Conservation (phyloP, 371 early-diverging fungal genomes). For the Syncephalastrum sp. region DNA sequence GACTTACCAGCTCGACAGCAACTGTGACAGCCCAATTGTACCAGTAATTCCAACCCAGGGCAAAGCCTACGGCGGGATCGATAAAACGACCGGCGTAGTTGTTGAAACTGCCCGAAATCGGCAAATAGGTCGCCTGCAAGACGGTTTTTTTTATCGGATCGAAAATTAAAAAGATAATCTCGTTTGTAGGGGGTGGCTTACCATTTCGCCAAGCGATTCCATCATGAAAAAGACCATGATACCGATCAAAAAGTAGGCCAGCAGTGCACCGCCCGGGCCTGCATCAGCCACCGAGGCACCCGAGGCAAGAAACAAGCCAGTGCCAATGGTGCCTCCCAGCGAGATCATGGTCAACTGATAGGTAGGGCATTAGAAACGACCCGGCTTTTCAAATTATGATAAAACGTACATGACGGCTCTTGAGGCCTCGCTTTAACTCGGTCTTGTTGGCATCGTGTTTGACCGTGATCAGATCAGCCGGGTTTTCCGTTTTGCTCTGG, state of each 20-base stretch:
- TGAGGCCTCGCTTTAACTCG: constrained; percentile 54
- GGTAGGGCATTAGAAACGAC: no score
- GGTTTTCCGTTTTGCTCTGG: no score
- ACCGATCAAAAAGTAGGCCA: constrained; percentile 74
- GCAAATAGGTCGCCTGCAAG: constrained; percentile 63
- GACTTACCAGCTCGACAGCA: constrained; percentile 63
- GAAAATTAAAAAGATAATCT: not conserved
- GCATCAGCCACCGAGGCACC: constrained; percentile 73
- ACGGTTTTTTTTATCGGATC: not conserved
- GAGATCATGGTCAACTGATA: constrained; percentile 74
- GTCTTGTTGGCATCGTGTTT: constrained; percentile 4
- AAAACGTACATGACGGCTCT: constrained; percentile 54
- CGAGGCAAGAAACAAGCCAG: constrained; percentile 87
- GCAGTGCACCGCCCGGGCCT: constrained; percentile 82
- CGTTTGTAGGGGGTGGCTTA: constrained; percentile 13
- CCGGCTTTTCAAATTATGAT: no score
- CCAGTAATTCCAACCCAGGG: constrained; percentile 80
- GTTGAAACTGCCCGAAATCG: constrained; percentile 86
- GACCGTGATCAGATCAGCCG: no score
- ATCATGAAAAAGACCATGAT: constrained; percentile 83
- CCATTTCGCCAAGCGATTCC: constrained; percentile 86
- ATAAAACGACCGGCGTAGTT: constrained; percentile 81
- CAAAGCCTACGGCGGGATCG: constrained; percentile 85
- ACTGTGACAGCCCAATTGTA: constrained; percentile 83
- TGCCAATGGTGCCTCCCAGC: constrained; percentile 78